phyloP scores from a whole-genome alignment of 202 grass and related monocot genomes.

The Zoysia matrella region DNA sequence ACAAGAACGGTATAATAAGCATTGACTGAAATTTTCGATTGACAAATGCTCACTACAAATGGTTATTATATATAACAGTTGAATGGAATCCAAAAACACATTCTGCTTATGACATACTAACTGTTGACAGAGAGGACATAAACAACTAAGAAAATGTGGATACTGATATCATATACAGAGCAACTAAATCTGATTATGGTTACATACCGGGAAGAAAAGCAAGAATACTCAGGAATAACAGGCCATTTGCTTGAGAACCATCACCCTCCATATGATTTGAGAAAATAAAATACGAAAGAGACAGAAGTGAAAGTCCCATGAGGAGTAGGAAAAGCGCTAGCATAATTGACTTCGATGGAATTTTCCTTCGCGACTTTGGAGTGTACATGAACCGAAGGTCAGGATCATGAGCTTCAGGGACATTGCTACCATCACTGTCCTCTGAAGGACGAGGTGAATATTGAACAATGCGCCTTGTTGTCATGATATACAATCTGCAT shows the following conservation, averaged over 20 bases:
- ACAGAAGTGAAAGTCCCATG: conserved; percentile 59
- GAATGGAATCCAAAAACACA: background rate
- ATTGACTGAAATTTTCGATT: background rate
- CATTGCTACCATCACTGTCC: conserved; percentile 25
- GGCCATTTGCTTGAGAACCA: conserved; percentile 63
- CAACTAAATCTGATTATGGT: background rate
- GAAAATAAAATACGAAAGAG: conserved; percentile 70
- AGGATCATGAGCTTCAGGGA: conserved; percentile 10
- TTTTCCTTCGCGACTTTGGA: conserved; percentile 47
- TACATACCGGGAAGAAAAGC: conserved; percentile 89
- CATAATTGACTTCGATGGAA: conserved; percentile 78
- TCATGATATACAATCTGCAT: conserved; percentile 44
- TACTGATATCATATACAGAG: background rate
- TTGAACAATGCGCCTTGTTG: conserved; percentile 44
- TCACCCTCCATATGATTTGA: conserved; percentile 77
- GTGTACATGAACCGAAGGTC: conserved; percentile 63
- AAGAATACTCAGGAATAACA: conserved; percentile 70
- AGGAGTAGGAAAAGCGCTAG: conserved; percentile 69
- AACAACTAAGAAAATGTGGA: background rate
- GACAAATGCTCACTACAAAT: background rate
- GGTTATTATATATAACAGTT: background rate
- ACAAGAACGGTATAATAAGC: background rate
- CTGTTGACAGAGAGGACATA: background rate
- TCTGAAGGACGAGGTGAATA: conserved; percentile 56
- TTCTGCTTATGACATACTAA: background rate